Base-by-base conservation (phyloP, 176 grass and related monocot species). In the Miscanthus lutarioriparius region DNA sequence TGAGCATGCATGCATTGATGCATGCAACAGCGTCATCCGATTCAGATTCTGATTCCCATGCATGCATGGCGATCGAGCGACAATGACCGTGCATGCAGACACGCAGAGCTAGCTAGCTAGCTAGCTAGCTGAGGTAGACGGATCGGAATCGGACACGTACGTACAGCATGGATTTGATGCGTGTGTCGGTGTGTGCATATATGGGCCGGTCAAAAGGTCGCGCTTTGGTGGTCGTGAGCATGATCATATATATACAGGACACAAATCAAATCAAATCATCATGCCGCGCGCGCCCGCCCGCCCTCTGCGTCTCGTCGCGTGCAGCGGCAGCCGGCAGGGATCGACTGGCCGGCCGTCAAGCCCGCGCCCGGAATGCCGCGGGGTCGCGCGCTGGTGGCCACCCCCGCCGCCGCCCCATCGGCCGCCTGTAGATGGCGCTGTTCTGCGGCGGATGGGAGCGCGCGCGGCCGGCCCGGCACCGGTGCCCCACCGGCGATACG, bases 1-100 rank as follows among this genome's bases (percentile, higher is more conserved):
- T 1, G 45, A 48, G 14, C 44, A 47, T 47, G 48, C 16, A 30
- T 30, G 28, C 28, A 30, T 30, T 30, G 28, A 62, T 13, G 85
- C 81, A 54, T 74, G 68, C 75, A 37, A 71, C 77, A 59, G 70
- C 54, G 14, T 12, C 78, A 72, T 76, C 88, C 82, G 88, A 65
- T 77, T 65, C 83, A 78, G 83, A 90, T 82, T 86, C 88, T 82
- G 88, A 90, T 90, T 78, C 83, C 51, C 83, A 61, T n/a, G 54
- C 54, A 58, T 25, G n/a, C n/a, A 61, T 61, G 56, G 56, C 56
- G 56, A 61, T 61, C 8, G 54, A 59, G 23, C n/a, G 65, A n/a
- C 36, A 26, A 25, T 27, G 58, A 86, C 83, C 64, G 33, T 53
- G 44, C 78, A 16, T 15, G 62, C 62, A 67, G 12, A 27, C 78